These are phyloP conservation scores for Santalum album DNA, from an alignment of 164 flowering plant species.

Conservation along the genomic window DNA sequence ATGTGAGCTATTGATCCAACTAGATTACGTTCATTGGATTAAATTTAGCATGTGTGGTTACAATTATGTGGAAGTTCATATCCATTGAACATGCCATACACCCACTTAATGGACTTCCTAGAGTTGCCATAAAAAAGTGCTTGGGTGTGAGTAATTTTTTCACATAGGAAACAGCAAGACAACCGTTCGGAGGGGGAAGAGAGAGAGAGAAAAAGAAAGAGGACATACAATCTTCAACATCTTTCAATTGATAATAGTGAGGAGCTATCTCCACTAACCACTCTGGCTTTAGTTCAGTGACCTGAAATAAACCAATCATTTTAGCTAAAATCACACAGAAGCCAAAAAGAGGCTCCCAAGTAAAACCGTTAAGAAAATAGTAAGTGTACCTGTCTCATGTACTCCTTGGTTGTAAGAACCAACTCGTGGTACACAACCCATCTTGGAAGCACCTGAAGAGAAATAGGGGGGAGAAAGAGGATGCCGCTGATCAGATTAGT, in stretches of 20 bases:
- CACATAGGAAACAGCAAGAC: no score
- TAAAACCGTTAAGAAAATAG: not conserved
- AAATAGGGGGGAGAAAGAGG: conserved; percentile 5
- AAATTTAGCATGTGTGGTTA: no score
- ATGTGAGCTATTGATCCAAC: no score
- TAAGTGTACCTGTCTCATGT: conserved; percentile 72
- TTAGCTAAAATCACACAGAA: not conserved
- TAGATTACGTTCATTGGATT: no score
- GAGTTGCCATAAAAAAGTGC: no score
- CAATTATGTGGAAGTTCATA: no score
- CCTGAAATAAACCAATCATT: conserved; percentile 33
- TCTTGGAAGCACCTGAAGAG: conserved; percentile 64
- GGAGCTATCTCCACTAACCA: conserved; percentile 98
- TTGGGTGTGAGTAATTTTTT: no score
- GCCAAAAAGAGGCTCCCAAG: not conserved
- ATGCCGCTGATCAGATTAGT: conserved; percentile 5
- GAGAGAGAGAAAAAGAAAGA: conserved; percentile 10
- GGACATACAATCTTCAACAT: conserved; percentile 79
- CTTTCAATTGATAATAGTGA: conserved; percentile 82
- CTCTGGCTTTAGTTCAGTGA: conserved; percentile 80
- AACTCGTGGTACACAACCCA: conserved; percentile 92
- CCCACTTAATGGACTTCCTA: no score
- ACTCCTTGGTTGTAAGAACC: conserved; percentile 89
- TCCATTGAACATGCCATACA: no score
- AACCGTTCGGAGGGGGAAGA: no score